Base-by-base conservation (phyloP, 345 rosid species). In the Eucalyptus sp. region DNA sequence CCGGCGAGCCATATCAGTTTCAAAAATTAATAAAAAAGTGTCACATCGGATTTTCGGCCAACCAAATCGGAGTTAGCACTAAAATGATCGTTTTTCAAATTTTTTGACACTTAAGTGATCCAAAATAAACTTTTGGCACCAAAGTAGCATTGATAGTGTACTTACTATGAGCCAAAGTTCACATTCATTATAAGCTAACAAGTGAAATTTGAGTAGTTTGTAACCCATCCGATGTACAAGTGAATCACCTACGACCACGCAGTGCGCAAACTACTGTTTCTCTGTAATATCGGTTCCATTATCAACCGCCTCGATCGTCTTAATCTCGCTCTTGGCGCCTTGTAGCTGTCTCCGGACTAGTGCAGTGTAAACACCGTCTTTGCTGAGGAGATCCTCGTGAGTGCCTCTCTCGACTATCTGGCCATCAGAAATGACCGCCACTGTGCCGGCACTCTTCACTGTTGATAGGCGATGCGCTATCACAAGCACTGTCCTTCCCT, bases 391-490 rank as follows among this genome's bases (percentile, higher is more conserved):
- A 87, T 95, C 93, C 46, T 93, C 94, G 83, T 95, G 96, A 37
- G 90, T 91, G 13, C 95, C 96, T 50, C 92, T 93, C 90, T 95
- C 96, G 50, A 93, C 94, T 46, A 96, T 95, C 89, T 94, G 94
- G 88, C 99, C 99, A 50, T 96, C 97, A 25, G 99, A 97, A 89
- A 96, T 90, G 56, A 97, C 99, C 4, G 96, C 99, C 25, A 97
- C 99, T 8, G 90, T 93, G 88, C 96, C 95, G 87, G 99, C 99
- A 48, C 94, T 96, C 94, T 96, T 91, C 60, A 97, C 97, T 0
- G 99, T 96, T 10, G 99, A 96, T 27, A 96, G 92, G 91, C 98
- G 91, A 92, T 96, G 99, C 50, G 99, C 99, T 92, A 96, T 97
- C 48, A 97, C 98, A 20, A 97, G 93, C 87, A 97, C 99, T 7